A percentile compares a stretch with the other conserved stretches of the same genome.
Evolutionary conservation across 2,329 filamentous ascomycete genomes (phyloP).

Genomic region (Fusarium clavum): DNA sequence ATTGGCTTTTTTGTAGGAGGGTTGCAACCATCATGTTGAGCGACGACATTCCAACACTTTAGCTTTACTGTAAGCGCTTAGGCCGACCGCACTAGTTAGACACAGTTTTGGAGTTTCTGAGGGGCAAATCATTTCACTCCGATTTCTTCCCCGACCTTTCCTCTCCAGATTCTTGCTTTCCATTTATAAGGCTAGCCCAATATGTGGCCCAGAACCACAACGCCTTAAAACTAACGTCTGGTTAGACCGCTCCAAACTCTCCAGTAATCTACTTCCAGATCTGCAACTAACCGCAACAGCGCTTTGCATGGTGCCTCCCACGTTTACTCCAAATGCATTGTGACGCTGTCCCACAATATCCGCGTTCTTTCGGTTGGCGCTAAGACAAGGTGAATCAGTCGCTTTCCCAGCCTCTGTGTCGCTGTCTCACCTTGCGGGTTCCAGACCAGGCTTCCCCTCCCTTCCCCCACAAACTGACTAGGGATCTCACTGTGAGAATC

Average conservation of each 20-base stretch:
- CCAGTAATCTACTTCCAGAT: conserved; percentile 1
- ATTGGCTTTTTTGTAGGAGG: neutral
- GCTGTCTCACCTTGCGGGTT: neutral
- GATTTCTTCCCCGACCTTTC: neutral
- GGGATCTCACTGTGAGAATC: conserved; percentile 18
- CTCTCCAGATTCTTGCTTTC: neutral
- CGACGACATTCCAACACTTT: neutral
- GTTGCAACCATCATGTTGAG: neutral
- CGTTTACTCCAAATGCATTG: conserved; percentile 13
- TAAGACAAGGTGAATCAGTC: conserved; percentile 4
- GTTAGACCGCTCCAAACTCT: conserved; percentile 13
- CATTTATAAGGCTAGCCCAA: neutral
- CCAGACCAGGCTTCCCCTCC: neutral
- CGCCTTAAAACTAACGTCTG: neutral
- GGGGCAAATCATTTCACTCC: neutral
- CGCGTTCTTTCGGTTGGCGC: neutral
- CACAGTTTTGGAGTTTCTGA: neutral
- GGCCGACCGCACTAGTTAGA: neutral
- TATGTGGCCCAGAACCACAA: neutral
- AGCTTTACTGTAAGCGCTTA: neutral
- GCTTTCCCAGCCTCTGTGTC: conserved; percentile 7
- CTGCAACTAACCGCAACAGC: neutral
- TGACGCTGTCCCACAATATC: conserved; percentile 23
- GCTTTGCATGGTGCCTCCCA: neutral
- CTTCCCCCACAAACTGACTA: neutral